A percentile compares a stretch with the other conserved stretches of the same genome.
These are phyloP conservation scores for Cytospora schulzeri DNA, from an alignment of 2,329 filamentous ascomycete genomes.

Conservation along the genomic window DNA sequence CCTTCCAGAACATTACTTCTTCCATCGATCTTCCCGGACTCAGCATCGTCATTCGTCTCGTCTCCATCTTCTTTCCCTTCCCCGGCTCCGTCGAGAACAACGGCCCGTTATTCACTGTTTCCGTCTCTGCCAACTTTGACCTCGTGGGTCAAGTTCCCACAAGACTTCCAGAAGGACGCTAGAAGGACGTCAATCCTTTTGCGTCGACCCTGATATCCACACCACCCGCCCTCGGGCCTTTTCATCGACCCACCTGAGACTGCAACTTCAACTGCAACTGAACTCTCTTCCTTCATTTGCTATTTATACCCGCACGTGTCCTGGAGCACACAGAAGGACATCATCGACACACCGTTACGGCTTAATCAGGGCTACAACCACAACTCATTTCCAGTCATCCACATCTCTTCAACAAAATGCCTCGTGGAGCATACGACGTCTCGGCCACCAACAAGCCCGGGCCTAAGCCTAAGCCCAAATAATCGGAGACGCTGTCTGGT, in stretches of 20 bases:
- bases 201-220: constrained; percentile 10
- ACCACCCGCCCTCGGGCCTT: constrained; percentile 3
- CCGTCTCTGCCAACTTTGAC: constrained; percentile 2
- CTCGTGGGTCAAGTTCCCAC: constrained; percentile 6
- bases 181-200: constrained; percentile 21
- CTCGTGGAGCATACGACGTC: constrained; percentile 27
- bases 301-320: constrained; percentile 4
- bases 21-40: neutral
- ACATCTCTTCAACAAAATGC: constrained; percentile 14
- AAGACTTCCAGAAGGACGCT: constrained; percentile 26
- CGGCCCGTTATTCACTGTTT: neutral
- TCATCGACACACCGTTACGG: neutral
- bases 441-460: constrained; percentile 27
- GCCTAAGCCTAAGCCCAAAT: constrained; percentile 28
- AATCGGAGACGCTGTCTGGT: neutral
- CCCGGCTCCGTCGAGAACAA: neutral
- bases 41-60: constrained; percentile 14
- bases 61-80: neutral
- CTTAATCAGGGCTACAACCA: neutral
- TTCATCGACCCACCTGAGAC: constrained; percentile 12
- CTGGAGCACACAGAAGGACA: neutral
- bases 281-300: neutral
- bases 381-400: neutral
- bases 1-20: constrained; percentile 11
- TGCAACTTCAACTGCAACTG: neutral